Conservation (phyloP, 2,329 filamentous ascomycete genomes). For the Rhynchosporium graminicola region DNA sequence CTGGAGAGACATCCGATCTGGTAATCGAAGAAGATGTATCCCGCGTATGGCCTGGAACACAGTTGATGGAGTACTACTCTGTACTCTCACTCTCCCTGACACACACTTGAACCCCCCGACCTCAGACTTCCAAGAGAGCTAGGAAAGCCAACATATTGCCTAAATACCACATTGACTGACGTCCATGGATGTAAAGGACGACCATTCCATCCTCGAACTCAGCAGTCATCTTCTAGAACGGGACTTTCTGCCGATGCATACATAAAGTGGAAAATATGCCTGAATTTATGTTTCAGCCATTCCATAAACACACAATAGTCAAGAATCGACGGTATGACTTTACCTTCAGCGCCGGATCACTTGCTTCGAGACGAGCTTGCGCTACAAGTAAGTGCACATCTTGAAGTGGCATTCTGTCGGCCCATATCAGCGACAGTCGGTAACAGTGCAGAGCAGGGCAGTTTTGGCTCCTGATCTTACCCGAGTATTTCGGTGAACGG, state of each 20-base stretch:
- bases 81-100: background rate
- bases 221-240: constrained; percentile 32
- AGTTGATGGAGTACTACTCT: background rate
- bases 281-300: constrained; percentile 23
- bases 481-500: constrained; percentile 48
- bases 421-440: constrained; percentile 18
- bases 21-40: background rate
- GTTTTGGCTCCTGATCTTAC: constrained; percentile 12
- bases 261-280: constrained; percentile 66
- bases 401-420: constrained; percentile 54
- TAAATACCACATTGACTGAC: background rate
- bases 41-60: background rate
- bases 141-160: background rate
- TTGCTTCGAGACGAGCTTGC: constrained; percentile 55
- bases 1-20: too few relatives aligned
- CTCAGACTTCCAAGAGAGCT: background rate
- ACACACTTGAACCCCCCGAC: background rate
- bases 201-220: background rate
- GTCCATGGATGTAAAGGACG: background rate
- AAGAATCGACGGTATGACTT: background rate
- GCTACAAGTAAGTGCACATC: constrained; percentile 59
- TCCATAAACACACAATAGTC: background rate
- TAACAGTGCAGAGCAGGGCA: background rate
- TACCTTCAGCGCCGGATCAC: constrained; percentile 58
- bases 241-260: constrained; percentile 63